These are phyloP conservation scores for Penicillium brasilianum DNA, from an alignment of 2,329 filamentous ascomycete species.

Conservation along the genomic window DNA sequence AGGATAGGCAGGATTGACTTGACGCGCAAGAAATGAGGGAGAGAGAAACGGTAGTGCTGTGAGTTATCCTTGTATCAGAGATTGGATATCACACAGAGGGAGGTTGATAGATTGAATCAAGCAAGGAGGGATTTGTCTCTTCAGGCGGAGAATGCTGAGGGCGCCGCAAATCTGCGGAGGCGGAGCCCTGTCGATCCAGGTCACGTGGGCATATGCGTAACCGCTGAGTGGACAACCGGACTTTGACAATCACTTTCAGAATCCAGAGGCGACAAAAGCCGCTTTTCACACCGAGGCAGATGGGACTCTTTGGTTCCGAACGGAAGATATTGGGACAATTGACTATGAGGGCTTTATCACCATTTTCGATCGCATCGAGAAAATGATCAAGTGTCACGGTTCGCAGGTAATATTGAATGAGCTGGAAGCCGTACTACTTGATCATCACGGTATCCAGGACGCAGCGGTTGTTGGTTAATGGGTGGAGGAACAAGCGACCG, in stretches of 20 bases:
- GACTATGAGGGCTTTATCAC: neutral
- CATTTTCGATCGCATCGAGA: neutral
- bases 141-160: neutral
- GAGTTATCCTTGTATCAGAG: too few species aligned
- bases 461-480: neutral
- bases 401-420: neutral
- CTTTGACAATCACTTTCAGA: neutral
- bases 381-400: constrained; percentile 1
- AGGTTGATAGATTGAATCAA: neutral
- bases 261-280: neutral
- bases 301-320: neutral
- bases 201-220: constrained; percentile 1
- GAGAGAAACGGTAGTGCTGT: too few species aligned
- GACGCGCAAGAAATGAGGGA: neutral
- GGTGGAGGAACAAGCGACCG: neutral
- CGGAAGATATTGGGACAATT: neutral
- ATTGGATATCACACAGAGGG: neutral
- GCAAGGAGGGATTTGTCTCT: neutral
- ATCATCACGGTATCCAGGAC: neutral
- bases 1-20: neutral
- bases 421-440: neutral
- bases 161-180: constrained; percentile 20
- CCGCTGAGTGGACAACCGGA: neutral
- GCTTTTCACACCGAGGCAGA: neutral
- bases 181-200: constrained; percentile 20